phyloP scores from a whole-genome alignment of 2,329 filamentous ascomycete species.

The Mollisiaceae sp. region DNA sequence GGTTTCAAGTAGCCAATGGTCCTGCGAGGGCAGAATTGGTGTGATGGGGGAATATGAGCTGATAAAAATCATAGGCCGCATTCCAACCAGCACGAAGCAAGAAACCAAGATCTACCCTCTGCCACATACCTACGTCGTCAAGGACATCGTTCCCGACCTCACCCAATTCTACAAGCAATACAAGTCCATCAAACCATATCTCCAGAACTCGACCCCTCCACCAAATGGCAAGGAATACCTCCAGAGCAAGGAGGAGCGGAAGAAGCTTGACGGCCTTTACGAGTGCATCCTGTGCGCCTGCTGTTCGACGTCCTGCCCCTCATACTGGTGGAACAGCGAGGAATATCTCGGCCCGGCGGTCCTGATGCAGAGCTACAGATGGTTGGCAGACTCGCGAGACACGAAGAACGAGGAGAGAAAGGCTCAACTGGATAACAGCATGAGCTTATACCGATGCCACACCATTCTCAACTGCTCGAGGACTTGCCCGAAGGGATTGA shows the following conservation, averaged over 20 bases:
- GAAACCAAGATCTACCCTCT: constrained; percentile 97
- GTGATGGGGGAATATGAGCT: constrained; percentile 5
- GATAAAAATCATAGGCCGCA: constrained; percentile 72
- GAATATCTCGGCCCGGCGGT: constrained; percentile 98
- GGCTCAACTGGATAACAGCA: constrained; percentile 93
- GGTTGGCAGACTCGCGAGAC: constrained; percentile 94
- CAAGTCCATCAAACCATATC: constrained; percentile 99
- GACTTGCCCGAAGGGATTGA: constrained; percentile 97
- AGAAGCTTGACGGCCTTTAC: constrained; percentile 94
- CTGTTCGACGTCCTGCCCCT: constrained; percentile 99
- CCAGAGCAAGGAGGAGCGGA: constrained; percentile 89
- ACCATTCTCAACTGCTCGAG: constrained; percentile 98
- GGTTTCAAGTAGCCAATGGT: not conserved
- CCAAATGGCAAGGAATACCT: constrained; percentile 90
- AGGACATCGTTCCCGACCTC: constrained; percentile 96
- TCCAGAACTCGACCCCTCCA: constrained; percentile 85
- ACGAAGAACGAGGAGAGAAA: constrained; percentile 88
- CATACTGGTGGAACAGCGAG: constrained; percentile 99
- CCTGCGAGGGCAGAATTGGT: not conserved
- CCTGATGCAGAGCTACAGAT: constrained; percentile 96
- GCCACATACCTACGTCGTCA: constrained; percentile 98
- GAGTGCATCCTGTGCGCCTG: constrained; percentile 99
- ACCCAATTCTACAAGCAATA: constrained; percentile 99
- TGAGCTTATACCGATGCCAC: constrained; percentile 98
- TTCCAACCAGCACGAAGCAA: constrained; percentile 78